phyloP scores from a whole-genome alignment of 2,329 filamentous ascomycete species.

The Botrytis porri region DNA sequence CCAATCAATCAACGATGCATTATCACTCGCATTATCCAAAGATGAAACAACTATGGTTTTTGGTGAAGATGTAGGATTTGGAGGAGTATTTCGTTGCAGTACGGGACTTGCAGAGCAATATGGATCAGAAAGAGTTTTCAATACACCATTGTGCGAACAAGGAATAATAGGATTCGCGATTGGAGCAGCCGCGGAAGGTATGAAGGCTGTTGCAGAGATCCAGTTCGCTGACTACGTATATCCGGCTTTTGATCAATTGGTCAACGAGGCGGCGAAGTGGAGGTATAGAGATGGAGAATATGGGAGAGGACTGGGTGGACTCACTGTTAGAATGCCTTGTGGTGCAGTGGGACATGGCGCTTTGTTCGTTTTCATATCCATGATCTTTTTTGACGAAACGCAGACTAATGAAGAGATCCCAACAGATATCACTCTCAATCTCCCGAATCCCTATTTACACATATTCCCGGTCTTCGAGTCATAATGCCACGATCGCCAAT shows the following conservation, averaged over 20 bases:
- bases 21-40: constrained; percentile 75
- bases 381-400: background rate
- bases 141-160: constrained; percentile 91
- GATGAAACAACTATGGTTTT: constrained; percentile 89
- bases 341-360: constrained; percentile 72
- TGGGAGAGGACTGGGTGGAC: constrained; percentile 56
- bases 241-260: constrained; percentile 73
- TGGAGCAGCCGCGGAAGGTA: constrained; percentile 83
- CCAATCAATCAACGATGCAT: constrained; percentile 87
- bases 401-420: constrained; percentile 18
- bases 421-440: constrained; percentile 66
- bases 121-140: constrained; percentile 87
- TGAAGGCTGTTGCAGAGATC: constrained; percentile 87
- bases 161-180: constrained; percentile 93
- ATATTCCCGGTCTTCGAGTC: constrained; percentile 67
- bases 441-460: constrained; percentile 68
- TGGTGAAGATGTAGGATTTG: constrained; percentile 95
- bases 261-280: constrained; percentile 73
- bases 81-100: constrained; percentile 91
- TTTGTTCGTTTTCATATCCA: constrained; percentile 45
- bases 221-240: constrained; percentile 79
- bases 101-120: constrained; percentile 88
- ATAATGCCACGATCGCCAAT: constrained; percentile 67
- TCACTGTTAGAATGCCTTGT: constrained; percentile 70
- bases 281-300: constrained; percentile 62